Conservation (phyloP, 371 early-diverging fungal genomes). For the Funneliformis caledonium region DNA sequence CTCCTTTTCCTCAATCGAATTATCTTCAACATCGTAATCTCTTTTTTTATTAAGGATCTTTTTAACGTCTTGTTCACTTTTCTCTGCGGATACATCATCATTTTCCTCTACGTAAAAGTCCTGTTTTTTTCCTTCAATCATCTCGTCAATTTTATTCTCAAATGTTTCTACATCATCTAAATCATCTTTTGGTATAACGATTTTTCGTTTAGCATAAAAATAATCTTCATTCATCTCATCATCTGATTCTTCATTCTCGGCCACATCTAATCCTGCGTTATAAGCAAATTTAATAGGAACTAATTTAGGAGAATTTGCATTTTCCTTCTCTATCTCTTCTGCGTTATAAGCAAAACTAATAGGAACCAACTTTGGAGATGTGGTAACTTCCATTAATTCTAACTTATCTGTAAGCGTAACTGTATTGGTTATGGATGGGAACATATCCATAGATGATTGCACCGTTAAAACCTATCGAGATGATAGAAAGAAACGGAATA, state of each 20-base stretch:
- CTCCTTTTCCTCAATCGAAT: too few species aligned
- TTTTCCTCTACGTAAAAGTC: neutral
- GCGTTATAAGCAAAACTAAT: neutral
- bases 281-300: constrained; percentile 5
- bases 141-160: neutral
- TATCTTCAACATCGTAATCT: too few species aligned
- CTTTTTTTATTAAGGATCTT: too few species aligned
- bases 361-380: constrained; percentile 15
- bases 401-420: neutral
- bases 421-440: neutral
- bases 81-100: neutral
- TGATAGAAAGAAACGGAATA: neutral
- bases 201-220: neutral
- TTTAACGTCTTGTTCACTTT: neutral
- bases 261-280: neutral
- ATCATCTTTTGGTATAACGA: neutral
- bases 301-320: constrained; percentile 5
- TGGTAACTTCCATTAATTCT: constrained; percentile 13
- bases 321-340: neutral
- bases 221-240: neutral
- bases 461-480: constrained; percentile 9
- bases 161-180: neutral
- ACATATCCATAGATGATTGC: constrained; percentile 11
- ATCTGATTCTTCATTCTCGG: neutral
- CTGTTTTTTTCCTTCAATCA: neutral